phyloP scores from a whole-genome alignment of 2,329 filamentous ascomycete genomes.

The Gyromitra esculenta region DNA sequence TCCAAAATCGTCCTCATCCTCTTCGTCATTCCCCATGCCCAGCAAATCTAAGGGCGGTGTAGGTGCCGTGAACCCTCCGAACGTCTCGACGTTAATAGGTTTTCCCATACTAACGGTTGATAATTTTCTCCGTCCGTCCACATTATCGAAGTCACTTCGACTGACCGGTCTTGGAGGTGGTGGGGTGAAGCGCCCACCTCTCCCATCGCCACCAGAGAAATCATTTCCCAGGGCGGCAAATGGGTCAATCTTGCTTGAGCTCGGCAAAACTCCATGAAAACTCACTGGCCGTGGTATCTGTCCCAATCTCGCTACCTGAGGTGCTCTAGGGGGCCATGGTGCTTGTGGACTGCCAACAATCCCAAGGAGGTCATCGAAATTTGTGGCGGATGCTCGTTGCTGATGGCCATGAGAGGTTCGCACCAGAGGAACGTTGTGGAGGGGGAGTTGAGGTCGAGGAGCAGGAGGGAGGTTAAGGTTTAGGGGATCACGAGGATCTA shows the following conservation, averaged over 20 bases:
- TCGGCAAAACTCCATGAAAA: conserved; percentile 40
- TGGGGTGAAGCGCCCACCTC: conserved; percentile 35
- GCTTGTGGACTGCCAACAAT: conserved; percentile 44
- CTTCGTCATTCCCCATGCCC: conserved; percentile 21
- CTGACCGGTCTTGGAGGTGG: conserved; percentile 19
- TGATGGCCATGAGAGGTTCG: conserved; percentile 37
- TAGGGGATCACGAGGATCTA: conserved; percentile 30
- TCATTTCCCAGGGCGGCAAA: conserved; percentile 42
- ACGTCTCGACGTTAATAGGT: neutral
- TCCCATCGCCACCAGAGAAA: conserved; percentile 39
- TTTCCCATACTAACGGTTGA: conserved; percentile 5
- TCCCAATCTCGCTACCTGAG: conserved; percentile 36
- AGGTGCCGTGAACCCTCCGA: conserved; percentile 21
- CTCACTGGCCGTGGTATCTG: conserved; percentile 37
- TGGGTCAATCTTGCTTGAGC: conserved; percentile 33
- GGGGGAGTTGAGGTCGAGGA: conserved; percentile 29
- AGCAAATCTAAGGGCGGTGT: conserved; percentile 35
- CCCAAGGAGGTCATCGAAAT: conserved; percentile 54
- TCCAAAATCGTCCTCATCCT: conserved; percentile 51
- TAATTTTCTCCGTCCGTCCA: conserved; percentile 11
- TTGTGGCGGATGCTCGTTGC: conserved; percentile 45
- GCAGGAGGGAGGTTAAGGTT: conserved; percentile 32
- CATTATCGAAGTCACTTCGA: neutral
- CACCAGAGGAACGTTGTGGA: conserved; percentile 43
- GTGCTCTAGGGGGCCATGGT: conserved; percentile 43